These are phyloP conservation scores for Penicillium sp. DNA, from an alignment of 2,329 filamentous ascomycete species.

Conservation along the genomic window DNA sequence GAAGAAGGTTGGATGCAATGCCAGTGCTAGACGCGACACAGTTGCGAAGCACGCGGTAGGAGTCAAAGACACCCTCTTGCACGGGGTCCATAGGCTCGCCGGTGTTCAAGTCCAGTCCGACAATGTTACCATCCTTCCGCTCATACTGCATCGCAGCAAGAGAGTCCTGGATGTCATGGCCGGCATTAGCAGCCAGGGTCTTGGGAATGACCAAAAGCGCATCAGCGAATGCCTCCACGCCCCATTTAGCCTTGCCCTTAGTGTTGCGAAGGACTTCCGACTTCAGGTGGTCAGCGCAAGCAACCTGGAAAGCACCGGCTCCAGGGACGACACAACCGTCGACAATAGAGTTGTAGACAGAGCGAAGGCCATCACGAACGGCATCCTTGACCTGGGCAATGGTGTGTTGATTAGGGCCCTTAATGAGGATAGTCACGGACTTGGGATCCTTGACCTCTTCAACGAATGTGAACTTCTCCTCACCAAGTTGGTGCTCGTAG, in stretches of 20 bases:
- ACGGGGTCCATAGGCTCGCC: conserved; percentile 95
- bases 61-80: conserved; percentile 91
- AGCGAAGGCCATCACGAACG: conserved; percentile 89
- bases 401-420: conserved; percentile 95
- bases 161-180: conserved; percentile 95
- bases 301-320: conserved; percentile 93
- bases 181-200: conserved; percentile 92
- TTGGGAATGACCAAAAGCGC: conserved; percentile 95
- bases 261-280: conserved; percentile 85
- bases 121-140: conserved; percentile 77
- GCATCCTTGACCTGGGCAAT: conserved; percentile 97
- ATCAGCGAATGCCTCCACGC: conserved; percentile 92
- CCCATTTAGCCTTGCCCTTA: conserved; percentile 97
- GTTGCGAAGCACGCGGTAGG: conserved; percentile 92
- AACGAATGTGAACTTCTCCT: conserved; percentile 99
- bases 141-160: conserved; percentile 87
- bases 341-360: conserved; percentile 99
- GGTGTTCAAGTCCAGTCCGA: conserved; percentile 82
- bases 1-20: conserved; percentile 90
- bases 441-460: conserved; percentile 99
- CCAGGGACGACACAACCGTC: conserved; percentile 94
- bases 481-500: conserved; percentile 95
- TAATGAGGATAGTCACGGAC: conserved; percentile 96
- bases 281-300: conserved; percentile 83
- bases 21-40: conserved; percentile 91